A percentile compares a stretch with the other conserved stretches of the same genome.
Conservation (phyloP, 208 protist species). For the Leishmania aethiopica region DNA sequence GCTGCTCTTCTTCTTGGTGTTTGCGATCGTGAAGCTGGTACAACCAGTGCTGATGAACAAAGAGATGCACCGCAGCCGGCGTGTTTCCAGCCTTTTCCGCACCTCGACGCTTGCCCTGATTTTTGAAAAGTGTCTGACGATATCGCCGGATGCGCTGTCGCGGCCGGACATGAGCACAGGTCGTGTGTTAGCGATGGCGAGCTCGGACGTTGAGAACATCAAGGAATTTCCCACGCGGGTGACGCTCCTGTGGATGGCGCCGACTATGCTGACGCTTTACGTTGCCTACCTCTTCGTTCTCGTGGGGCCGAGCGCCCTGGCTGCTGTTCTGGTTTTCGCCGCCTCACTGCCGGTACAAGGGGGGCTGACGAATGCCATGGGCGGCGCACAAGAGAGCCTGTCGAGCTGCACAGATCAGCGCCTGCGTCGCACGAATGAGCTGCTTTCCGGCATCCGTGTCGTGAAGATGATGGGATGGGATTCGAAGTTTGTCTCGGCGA, state of each 20-base stretch:
- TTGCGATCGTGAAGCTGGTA: slow-evolving; percentile 33
- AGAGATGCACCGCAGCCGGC: slow-evolving; percentile 37
- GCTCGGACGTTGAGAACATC: slow-evolving; percentile 69
- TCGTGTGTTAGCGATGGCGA: slow-evolving; percentile 89
- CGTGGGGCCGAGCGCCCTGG: slow-evolving; percentile 74
- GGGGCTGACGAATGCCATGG: slow-evolving; percentile 40
- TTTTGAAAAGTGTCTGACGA: slow-evolving; percentile 82
- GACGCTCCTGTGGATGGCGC: slow-evolving; percentile 53
- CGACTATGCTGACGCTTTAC: slow-evolving; percentile 67
- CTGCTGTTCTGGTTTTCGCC: slow-evolving; percentile 64
- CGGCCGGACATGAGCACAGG: slow-evolving; percentile 80
- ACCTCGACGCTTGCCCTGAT: slow-evolving; percentile 64
- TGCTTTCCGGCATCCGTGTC: slow-evolving; percentile 88
- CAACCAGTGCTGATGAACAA: slow-evolving; percentile 45
- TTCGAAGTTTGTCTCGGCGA: slow-evolving; percentile 38
- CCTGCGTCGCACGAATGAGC: slow-evolving; percentile 90
- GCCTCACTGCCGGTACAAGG: slow-evolving; percentile 69
- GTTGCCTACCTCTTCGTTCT: slow-evolving; percentile 55
- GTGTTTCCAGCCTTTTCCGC: slow-evolving; percentile 48
- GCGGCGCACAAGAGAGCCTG: slow-evolving; percentile 18
- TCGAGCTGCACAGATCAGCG: slow-evolving; percentile 76
- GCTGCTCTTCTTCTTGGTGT: slow-evolving; percentile 27
- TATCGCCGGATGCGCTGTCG: slow-evolving; percentile 44
- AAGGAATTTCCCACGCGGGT: slow-evolving; percentile 38
- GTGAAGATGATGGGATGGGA: slow-evolving; percentile 95